Percentiles rank a stretch among this genome's conserved stretches.
Evolutionary conservation across 805 yeast species (phyloP).

Genomic region (Schwanniomyces yamadae): DNA sequence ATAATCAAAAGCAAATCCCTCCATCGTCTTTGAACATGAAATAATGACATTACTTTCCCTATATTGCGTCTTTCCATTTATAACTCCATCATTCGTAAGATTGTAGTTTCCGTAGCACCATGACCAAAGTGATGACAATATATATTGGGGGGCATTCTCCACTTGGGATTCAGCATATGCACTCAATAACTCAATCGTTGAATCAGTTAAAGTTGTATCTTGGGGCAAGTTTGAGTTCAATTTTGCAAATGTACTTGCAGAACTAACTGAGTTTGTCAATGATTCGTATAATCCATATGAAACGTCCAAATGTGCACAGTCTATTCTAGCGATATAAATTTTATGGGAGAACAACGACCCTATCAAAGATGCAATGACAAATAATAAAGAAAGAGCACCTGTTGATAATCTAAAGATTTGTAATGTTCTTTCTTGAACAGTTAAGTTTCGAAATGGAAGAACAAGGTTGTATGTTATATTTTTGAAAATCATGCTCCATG

Average conservation of each 20-base stretch:
- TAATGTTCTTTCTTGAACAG: constrained; percentile 23
- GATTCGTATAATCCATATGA: constrained; percentile 52
- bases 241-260: constrained; percentile 16
- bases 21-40: constrained; percentile 17
- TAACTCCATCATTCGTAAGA: constrained; percentile 11
- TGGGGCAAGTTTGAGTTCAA: constrained; percentile 22
- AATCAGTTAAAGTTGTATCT: constrained; percentile 43
- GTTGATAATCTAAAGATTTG: constrained; percentile 24
- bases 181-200: constrained; percentile 46
- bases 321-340: constrained; percentile 36
- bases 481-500: not conserved
- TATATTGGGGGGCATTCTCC: constrained; percentile 47
- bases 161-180: constrained; percentile 48
- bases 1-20: constrained; percentile 43
- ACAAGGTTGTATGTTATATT: not conserved
- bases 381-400: constrained; percentile 15
- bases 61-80: constrained; percentile 14
- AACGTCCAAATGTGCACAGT: constrained; percentile 53
- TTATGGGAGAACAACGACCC: constrained; percentile 22
- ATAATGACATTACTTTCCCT: constrained; percentile 19
- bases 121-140: constrained; percentile 38
- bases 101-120: constrained; percentile 48
- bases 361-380: constrained; percentile 21
- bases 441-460: constrained; percentile 23
- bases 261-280: constrained; percentile 33